Percentiles rank a stretch among this genome's conserved stretches.
Conservation (phyloP, 352 stramenopile genomes). For the Pelagophyceae sp. region DNA sequence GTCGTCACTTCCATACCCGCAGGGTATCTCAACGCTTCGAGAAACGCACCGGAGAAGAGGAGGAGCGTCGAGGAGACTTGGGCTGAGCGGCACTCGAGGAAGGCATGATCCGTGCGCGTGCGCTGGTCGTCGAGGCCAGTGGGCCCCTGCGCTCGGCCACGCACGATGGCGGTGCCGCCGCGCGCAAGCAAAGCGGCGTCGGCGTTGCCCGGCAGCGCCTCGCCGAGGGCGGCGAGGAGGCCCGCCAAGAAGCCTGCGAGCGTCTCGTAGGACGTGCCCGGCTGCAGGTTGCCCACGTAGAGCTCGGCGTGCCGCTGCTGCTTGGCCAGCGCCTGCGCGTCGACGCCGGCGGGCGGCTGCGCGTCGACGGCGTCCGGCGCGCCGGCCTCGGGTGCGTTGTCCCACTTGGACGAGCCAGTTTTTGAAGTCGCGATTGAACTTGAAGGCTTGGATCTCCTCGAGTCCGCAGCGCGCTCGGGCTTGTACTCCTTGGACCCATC, state of each 20-base stretch:
- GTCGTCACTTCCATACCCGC: not conserved
- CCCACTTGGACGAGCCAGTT: too few relatives aligned
- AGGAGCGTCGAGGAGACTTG: not conserved
- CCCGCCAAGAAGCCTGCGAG: not conserved
- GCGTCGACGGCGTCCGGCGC: too few relatives aligned
- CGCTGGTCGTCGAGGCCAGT: not conserved
- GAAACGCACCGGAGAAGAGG: not conserved
- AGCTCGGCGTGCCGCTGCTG: not conserved
- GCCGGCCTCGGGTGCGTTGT: too few relatives aligned
- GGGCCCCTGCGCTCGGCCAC: not conserved
- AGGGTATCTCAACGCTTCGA: not conserved
- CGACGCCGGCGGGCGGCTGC: too few relatives aligned
- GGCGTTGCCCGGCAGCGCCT: not conserved
- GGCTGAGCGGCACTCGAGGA: slow-evolving; percentile 11
- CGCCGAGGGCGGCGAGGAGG: not conserved
- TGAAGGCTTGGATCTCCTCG: too few relatives aligned
- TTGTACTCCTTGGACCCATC: too few relatives aligned
- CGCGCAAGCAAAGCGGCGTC: too few relatives aligned
- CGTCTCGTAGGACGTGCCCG: slow-evolving; percentile 4
- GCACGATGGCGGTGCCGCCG: not conserved
- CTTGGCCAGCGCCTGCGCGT: not conserved
- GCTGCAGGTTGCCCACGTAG: slow-evolving; percentile 11
- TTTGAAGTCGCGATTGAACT: too few relatives aligned
- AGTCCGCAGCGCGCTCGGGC: too few relatives aligned
- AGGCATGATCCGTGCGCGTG: slow-evolving; percentile 14